Evolutionary conservation across 1,284 basidiomycete genomes (phyloP).

Genomic region (Sporisorium reilianum): DNA sequence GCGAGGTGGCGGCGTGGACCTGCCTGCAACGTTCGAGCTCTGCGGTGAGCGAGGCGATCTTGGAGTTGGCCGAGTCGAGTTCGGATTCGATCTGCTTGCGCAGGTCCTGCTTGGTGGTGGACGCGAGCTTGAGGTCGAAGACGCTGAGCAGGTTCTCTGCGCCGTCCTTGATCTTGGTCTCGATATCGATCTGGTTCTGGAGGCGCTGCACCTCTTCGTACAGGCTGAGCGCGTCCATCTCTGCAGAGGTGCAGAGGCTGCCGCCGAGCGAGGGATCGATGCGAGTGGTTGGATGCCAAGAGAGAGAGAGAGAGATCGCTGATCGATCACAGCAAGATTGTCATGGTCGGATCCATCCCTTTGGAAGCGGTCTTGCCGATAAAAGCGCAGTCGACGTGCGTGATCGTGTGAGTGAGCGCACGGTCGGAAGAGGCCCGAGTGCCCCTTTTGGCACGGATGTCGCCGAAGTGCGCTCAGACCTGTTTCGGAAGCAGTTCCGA

Average conservation of each 20-base stretch:
- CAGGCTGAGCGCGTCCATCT: conserved; percentile 26
- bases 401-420: background rate
- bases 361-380: background rate
- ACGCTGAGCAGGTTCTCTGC: conserved; percentile 84
- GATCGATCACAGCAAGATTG: background rate
- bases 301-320: background rate
- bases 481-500: background rate
- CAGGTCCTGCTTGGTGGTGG: conserved; percentile 74
- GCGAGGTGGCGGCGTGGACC: conserved; percentile 23
- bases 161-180: conserved; percentile 84
- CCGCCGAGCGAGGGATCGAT: background rate
- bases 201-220: conserved; percentile 76
- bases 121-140: conserved; percentile 66
- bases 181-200: conserved; percentile 77
- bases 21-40: conserved; percentile 74
- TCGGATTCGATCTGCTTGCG: conserved; percentile 81
- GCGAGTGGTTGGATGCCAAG: background rate
- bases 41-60: conserved; percentile 77
- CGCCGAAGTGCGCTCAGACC: background rate
- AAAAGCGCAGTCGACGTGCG: background rate
- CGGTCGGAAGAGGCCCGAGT: conserved; percentile 4
- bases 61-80: conserved; percentile 78
- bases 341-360: conserved; percentile 6
- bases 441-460: background rate
- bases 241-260: background rate